Percentiles rank a stretch among this genome's conserved stretches.
phyloP scores from a whole-genome alignment of 2,329 filamentous ascomycete genomes.

The Alternaria gansuensis region DNA sequence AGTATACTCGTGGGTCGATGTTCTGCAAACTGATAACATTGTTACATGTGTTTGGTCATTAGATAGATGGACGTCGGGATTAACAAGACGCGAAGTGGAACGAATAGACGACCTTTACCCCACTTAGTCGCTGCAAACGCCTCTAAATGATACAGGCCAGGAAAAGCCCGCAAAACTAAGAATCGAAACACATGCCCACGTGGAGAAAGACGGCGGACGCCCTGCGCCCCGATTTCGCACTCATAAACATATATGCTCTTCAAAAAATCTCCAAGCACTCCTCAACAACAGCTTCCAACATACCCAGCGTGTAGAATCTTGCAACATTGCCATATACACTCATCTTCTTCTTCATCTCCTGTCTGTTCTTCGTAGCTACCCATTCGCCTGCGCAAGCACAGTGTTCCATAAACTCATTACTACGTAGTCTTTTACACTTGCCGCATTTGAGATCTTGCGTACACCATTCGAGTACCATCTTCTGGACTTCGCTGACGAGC shows the following conservation, averaged over 20 bases:
- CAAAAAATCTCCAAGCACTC: constrained; percentile 64
- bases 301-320: constrained; percentile 78
- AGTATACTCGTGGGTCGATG: background rate
- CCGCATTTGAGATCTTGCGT: constrained; percentile 90
- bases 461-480: constrained; percentile 78
- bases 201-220: constrained; percentile 3
- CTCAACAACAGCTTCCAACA: constrained; percentile 79
- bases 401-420: constrained; percentile 97
- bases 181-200: background rate
- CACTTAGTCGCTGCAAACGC: constrained; percentile 19
- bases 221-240: constrained; percentile 6
- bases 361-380: constrained; percentile 74
- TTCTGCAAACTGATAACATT: background rate
- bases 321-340: constrained; percentile 78
- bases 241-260: background rate
- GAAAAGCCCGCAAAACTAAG: constrained; percentile 3
- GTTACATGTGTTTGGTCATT: background rate
- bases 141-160: background rate
- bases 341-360: constrained; percentile 71
- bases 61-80: constrained; percentile 13
- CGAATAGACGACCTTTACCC: constrained; percentile 2
- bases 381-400: constrained; percentile 91
- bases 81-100: constrained; percentile 14
- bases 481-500: constrained; percentile 79
- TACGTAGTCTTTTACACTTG: constrained; percentile 70